phyloP scores from a whole-genome alignment of 208 protist genomes.

The Wallacemonas sp. region DNA sequence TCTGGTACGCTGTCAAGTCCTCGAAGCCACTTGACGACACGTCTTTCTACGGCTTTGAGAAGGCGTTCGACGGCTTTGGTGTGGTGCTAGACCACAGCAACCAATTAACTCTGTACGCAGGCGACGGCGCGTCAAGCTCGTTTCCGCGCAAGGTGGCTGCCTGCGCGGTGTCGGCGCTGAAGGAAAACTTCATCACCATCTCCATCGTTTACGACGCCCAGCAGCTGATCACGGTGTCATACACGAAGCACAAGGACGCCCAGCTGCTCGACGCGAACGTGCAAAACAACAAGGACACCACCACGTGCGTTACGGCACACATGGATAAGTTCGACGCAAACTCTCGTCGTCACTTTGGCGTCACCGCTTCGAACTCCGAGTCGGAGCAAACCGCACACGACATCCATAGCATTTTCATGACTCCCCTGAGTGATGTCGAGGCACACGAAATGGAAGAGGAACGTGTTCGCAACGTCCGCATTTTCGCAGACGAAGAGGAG shows the following conservation, averaged over 20 bases:
- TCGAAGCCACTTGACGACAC: slow-evolving; percentile 19
- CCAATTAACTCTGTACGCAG: slow-evolving; percentile 24
- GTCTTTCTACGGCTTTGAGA: slow-evolving; percentile 36
- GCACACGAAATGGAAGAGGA: slow-evolving; percentile 22
- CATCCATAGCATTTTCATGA: slow-evolving; percentile 44
- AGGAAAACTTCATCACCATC: slow-evolving; percentile 35
- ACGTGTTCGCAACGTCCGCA: background rate
- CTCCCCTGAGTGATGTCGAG: slow-evolving; percentile 19
- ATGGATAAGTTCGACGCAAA: background rate
- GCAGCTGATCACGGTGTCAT: slow-evolving; percentile 14
- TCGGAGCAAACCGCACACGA: slow-evolving; percentile 24
- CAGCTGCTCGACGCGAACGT: background rate
- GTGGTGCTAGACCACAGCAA: slow-evolving; percentile 37
- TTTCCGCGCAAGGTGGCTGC: background rate
- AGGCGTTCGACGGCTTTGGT: slow-evolving; percentile 37
- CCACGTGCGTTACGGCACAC: slow-evolving; percentile 11
- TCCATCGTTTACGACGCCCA: slow-evolving; percentile 12
- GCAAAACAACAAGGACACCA: background rate
- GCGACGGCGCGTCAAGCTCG: background rate
- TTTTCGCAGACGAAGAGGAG: slow-evolving; percentile 13
- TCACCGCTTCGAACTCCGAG: slow-evolving; percentile 25
- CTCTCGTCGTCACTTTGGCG: slow-evolving; percentile 24
- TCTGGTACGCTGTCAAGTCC: slow-evolving; percentile 32
- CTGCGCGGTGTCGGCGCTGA: slow-evolving; percentile 18
- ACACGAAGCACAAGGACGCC: slow-evolving; percentile 12